A percentile compares a stretch with the other conserved stretches of the same genome.
These are phyloP conservation scores for Phalaenopsis equestris DNA, from an alignment of 106 monocot species.

Conservation along the genomic window DNA sequence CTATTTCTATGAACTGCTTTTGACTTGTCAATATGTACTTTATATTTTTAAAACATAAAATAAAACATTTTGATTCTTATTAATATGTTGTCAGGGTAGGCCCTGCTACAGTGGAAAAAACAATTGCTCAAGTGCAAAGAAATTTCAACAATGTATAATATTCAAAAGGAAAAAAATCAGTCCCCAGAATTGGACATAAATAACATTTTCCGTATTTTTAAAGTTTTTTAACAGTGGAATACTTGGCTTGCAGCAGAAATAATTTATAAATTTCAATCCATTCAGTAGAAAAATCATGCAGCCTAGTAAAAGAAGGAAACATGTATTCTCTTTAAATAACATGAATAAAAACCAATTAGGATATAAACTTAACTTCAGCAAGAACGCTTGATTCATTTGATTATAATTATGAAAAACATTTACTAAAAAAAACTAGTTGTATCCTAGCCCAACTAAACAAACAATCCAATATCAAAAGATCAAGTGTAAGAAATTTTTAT, in stretches of 20 bases:
- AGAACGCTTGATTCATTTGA: not conserved
- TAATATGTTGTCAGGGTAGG: not conserved
- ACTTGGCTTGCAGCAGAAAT: not conserved
- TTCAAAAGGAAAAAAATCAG: not conserved
- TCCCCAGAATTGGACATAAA: not conserved
- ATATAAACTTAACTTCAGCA: not conserved
- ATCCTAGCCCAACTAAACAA: not conserved
- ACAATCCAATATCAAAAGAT: not conserved
- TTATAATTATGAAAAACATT: not conserved
- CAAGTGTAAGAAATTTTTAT: not conserved
- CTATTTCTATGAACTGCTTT: too few relatives aligned
- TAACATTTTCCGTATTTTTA: not conserved
- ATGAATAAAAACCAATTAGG: not conserved
- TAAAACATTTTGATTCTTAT: not conserved
- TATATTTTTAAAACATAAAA: too few relatives aligned
- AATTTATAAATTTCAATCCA: not conserved
- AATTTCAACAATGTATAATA: not conserved
- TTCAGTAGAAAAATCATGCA: not conserved
- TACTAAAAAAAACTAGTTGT: not conserved
- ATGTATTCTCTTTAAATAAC: not conserved
- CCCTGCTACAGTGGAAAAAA: not conserved
- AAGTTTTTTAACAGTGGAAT: not conserved
- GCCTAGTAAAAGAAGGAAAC: not conserved
- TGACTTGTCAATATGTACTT: too few relatives aligned
- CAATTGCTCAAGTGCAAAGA: not conserved